Evolutionary conservation across 2,329 filamentous ascomycete species (phyloP), one percentile per base, ranked within the genome.

Genomic region (Malbranchea cinnamomea): DNA sequence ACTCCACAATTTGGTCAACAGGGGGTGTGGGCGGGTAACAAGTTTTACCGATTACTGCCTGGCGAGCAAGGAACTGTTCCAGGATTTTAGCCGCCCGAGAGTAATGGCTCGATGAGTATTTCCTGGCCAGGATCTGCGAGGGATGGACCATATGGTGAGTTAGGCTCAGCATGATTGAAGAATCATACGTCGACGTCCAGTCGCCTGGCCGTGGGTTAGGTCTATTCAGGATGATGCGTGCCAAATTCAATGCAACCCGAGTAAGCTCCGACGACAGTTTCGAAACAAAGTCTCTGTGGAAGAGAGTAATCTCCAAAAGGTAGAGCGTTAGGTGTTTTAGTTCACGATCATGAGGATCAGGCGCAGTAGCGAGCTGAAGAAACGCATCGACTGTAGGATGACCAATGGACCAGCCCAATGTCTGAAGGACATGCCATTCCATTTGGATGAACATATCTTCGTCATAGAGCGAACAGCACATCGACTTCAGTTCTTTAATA

Each of bases 381-480:
- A 94, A 98, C 53, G 78, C 81, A 57, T 95, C 87, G 41, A 94
- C 81, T 16, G 89, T 95, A 1, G 89, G 85, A 59, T 95, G 87
- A 32, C 89, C 89, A 43, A 98, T 80, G 42, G 78, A 74, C 89
- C 89, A 98, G 53, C 91, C 83, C 36, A 98, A 71, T 2, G 89
- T 98, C 60, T 94, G 91, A 45, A 98, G 70, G 21, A 98, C 87
- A 56, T 98, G 89, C 85, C 91, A 95, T 63, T 98, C 89, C 89
- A 98, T 98, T 59, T 98, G 89, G 7, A 85, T 87, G 62, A 98
- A 98, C 89, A 98, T 98, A 61, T 93, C 87, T 28, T 93, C 84
- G 48, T 98, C 89, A 60, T 98, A 98, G 22, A 95, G 70, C 21
- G 81, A 85, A 60, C 89, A 95, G 69, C 89, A 98, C 89, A 98